phyloP scores from a whole-genome alignment of 208 protist genomes.

The Leishmania major region DNA sequence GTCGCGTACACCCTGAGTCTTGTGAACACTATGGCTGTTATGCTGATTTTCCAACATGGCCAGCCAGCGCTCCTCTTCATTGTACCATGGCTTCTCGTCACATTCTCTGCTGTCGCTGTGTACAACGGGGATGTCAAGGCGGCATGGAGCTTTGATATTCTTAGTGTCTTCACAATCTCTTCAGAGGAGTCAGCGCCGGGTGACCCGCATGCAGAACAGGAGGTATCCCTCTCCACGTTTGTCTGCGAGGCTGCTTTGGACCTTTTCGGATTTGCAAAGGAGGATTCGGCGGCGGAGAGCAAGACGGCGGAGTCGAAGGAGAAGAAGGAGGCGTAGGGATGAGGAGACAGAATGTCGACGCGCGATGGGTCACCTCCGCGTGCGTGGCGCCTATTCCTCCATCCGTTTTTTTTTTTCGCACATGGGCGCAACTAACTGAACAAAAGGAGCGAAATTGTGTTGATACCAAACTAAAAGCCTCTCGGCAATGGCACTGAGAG shows the following conservation, averaged over 20 bases:
- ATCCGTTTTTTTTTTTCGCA: slow-evolving; percentile 2
- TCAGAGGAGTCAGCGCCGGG: slow-evolving; percentile 11
- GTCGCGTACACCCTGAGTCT: slow-evolving; percentile 92
- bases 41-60: slow-evolving; percentile 94
- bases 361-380: neutral
- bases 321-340: slow-evolving; percentile 39
- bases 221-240: slow-evolving; percentile 29
- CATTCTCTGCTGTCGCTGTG: slow-evolving; percentile 45
- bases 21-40: slow-evolving; percentile 93
- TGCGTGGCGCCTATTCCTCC: neutral
- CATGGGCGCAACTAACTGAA: slow-evolving; percentile 5
- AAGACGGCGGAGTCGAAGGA: slow-evolving; percentile 14
- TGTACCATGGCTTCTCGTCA: slow-evolving; percentile 87
- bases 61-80: slow-evolving; percentile 94
- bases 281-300: slow-evolving; percentile 16
- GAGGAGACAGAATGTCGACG: neutral
- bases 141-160: slow-evolving; percentile 52
- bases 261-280: slow-evolving; percentile 52
- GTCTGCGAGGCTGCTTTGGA: slow-evolving; percentile 26
- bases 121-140: slow-evolving; percentile 71
- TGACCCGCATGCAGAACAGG: slow-evolving; percentile 19
- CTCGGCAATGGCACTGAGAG: neutral
- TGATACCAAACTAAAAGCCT: neutral
- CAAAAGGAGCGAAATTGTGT: neutral
- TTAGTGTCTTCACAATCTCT: slow-evolving; percentile 21